phyloP scores from a whole-genome alignment of 2,329 filamentous ascomycete genomes.

The Fusarium incarnatum region DNA sequence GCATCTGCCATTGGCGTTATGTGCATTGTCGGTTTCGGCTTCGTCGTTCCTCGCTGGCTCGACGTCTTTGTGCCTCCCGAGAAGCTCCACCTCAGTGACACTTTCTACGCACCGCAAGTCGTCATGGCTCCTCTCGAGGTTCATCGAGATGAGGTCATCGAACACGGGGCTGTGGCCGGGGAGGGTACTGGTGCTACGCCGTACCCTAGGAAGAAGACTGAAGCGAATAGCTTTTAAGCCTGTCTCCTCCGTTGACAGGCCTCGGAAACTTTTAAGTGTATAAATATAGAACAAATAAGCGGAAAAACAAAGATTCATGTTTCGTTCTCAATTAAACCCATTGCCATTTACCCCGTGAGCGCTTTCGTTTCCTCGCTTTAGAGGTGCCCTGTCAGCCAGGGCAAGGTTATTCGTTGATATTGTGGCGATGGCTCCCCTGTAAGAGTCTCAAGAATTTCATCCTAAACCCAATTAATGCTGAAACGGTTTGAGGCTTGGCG shows the following conservation, averaged over 20 bases:
- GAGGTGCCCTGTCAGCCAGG: not conserved
- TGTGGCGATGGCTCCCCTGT: not conserved
- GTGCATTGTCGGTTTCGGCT: not conserved
- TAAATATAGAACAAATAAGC: not conserved
- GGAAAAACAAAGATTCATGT: not conserved
- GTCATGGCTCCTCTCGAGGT: not conserved
- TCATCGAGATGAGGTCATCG: not conserved
- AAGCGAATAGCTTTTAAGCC: not conserved
- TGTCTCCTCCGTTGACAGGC: not conserved
- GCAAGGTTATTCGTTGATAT: not conserved
- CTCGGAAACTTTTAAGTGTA: not conserved
- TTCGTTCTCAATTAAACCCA: not conserved
- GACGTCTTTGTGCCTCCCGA: not conserved
- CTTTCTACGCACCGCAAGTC: not conserved
- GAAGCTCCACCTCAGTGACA: not conserved
- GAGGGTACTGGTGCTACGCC: not conserved
- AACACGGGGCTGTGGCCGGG: not conserved
- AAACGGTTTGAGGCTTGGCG: slow-evolving; percentile 6
- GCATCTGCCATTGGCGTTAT: not conserved
- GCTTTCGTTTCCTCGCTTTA: not conserved
- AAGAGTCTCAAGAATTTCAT: not conserved
- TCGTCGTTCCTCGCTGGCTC: not conserved
- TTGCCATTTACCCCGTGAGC: not conserved
- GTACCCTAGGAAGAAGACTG: not conserved
- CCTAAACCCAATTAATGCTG: not conserved